Percentiles rank a stretch among this genome's conserved stretches.
Evolutionary conservation across 495 filamentous ascomycete species (phyloP).

Genomic region (Penicillium longicatenatum): DNA sequence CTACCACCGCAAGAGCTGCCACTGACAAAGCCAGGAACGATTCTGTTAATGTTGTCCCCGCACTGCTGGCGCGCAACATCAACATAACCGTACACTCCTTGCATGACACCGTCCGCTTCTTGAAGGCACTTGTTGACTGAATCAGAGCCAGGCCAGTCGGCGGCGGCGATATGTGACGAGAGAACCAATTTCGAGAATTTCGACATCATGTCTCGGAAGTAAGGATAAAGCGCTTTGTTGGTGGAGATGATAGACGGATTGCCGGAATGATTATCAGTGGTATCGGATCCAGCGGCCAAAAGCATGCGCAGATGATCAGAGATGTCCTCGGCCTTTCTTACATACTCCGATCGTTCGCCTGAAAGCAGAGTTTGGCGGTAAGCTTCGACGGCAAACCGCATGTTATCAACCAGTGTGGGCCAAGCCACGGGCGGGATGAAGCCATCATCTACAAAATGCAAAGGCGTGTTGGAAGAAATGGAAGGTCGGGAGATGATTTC

Average conservation of each 20-base stretch:
- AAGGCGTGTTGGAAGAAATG: constrained; percentile 65
- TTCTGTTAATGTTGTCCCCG: constrained; percentile 83
- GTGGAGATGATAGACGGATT: constrained; percentile 98
- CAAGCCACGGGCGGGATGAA: constrained; percentile 76
- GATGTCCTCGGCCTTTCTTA: constrained; percentile 90
- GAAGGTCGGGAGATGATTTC: constrained; percentile 46
- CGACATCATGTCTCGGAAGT: constrained; percentile 99
- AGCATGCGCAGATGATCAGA: constrained; percentile 93
- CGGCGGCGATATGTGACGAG: constrained; percentile 96
- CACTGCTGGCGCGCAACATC: constrained; percentile 91
- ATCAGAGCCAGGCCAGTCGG: constrained; percentile 85
- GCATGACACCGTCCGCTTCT: constrained; percentile 92
- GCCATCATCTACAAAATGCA: constrained; percentile 84
- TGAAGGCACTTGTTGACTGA: constrained; percentile 91
- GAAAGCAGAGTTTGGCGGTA: constrained; percentile 84
- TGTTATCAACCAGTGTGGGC: constrained; percentile 86
- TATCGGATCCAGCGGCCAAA: constrained; percentile 92
- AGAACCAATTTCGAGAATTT: constrained; percentile 97
- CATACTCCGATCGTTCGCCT: constrained; percentile 83
- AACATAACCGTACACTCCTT: constrained; percentile 92
- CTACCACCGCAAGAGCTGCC: constrained; percentile 80
- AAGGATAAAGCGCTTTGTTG: constrained; percentile 93
- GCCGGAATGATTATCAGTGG: constrained; percentile 97
- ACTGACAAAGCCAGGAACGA: constrained; percentile 87
- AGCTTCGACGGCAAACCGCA: constrained; percentile 81